These are phyloP conservation scores for Paspalum notatum DNA, from an alignment of 176 grass and related monocot genomes.

Conservation along the genomic window DNA sequence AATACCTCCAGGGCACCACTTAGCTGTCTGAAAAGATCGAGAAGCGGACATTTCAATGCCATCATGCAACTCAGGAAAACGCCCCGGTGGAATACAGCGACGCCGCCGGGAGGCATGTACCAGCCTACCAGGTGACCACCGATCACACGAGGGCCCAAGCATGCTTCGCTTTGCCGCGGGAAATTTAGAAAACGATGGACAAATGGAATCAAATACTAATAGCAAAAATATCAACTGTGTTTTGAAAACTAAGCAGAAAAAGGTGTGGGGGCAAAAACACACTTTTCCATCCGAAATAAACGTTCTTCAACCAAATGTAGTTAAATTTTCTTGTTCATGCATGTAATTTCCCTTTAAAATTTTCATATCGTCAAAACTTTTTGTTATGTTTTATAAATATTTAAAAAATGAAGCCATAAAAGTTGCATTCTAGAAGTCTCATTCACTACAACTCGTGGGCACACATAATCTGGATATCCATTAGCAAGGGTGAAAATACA, in stretches of 20 bases:
- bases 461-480: background rate
- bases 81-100: background rate
- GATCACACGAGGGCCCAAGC: no score
- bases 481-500: constrained; percentile 21
- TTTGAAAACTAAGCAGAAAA: background rate
- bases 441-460: background rate
- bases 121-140: background rate
- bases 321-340: background rate
- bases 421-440: no score
- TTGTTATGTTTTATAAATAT: background rate
- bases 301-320: background rate
- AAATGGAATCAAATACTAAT: background rate
- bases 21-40: constrained; percentile 14
- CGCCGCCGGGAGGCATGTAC: background rate
- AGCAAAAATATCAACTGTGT: background rate
- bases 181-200: background rate
- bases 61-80: background rate
- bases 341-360: no score
- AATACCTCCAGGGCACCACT: background rate
- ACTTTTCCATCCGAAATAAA: background rate
- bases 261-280: background rate
- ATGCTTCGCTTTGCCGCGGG: background rate
- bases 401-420: background rate
- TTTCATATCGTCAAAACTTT: no score
- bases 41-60: constrained; percentile 20